These are phyloP conservation scores for Flaveria robusta DNA, from an alignment of 129 eudicot species.

Conservation along the genomic window DNA sequence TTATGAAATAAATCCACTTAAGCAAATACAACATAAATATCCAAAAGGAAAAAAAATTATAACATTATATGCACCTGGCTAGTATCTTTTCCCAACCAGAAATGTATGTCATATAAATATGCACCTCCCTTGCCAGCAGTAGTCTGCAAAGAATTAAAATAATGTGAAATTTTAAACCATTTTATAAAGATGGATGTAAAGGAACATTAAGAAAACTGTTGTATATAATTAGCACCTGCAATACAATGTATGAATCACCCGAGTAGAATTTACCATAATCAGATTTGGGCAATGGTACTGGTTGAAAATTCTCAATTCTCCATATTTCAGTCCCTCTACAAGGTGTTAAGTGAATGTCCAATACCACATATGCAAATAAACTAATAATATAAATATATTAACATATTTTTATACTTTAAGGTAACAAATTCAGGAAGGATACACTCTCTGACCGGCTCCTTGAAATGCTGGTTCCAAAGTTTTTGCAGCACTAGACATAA, in stretches of 20 bases:
- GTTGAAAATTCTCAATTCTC: constrained; percentile 91
- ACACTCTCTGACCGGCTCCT: constrained; percentile 91
- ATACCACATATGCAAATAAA: constrained; percentile 17
- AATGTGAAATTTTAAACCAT: background rate
- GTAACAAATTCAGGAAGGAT: constrained; percentile 57
- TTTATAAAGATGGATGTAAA: background rate
- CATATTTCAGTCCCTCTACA: constrained; percentile 89
- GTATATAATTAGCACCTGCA: constrained; percentile 59
- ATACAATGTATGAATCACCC: constrained; percentile 88
- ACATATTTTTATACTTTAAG: constrained; percentile 17
- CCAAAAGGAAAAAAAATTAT: background rate
- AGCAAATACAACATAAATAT: background rate
- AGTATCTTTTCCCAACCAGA: constrained; percentile 98
- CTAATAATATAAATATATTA: background rate
- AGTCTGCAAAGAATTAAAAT: constrained; percentile 51
- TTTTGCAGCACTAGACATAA: constrained; percentile 81
- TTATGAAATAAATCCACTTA: background rate
- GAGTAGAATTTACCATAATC: constrained; percentile 83
- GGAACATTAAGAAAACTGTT: background rate
- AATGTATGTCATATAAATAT: constrained; percentile 77
- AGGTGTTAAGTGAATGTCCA: constrained; percentile 56
- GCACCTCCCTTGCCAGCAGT: constrained; percentile 97
- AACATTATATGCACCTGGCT: constrained; percentile 65
- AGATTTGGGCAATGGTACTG: constrained; percentile 83
- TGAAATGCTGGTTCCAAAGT: constrained; percentile 96